Conservation (phyloP, 371 early-diverging fungal species). For the Mucor lusitanicus region DNA sequence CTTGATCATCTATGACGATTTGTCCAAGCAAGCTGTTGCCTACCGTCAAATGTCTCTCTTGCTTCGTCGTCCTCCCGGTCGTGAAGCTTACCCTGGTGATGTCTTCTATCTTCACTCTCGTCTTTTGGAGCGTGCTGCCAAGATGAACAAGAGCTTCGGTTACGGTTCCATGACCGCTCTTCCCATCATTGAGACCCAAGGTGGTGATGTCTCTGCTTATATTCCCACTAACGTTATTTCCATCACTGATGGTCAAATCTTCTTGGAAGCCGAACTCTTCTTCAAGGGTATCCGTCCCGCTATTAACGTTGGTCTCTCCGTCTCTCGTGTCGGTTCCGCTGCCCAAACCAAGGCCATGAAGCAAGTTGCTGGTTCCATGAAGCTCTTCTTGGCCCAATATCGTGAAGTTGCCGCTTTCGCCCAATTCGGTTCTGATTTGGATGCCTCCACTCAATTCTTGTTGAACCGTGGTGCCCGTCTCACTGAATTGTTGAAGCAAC, state of each 20-base stretch:
- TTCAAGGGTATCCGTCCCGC: slow-evolving; percentile 98
- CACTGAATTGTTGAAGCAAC: slow-evolving; percentile 95
- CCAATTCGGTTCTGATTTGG: slow-evolving; percentile 97
- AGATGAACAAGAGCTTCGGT: slow-evolving; percentile 93
- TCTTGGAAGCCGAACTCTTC: slow-evolving; percentile 98
- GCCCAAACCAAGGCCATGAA: slow-evolving; percentile 99
- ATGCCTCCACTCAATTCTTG: slow-evolving; percentile 97
- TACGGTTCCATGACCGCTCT: slow-evolving; percentile 95
- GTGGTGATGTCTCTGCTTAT: slow-evolving; percentile 98
- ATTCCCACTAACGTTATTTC: slow-evolving; percentile 99
- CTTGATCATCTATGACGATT: slow-evolving; percentile 95
- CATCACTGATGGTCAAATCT: slow-evolving; percentile 91
- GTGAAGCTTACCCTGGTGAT: slow-evolving; percentile 98
- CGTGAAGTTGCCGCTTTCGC: slow-evolving; percentile 98
- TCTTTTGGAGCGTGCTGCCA: slow-evolving; percentile 96
- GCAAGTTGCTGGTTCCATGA: slow-evolving; percentile 97
- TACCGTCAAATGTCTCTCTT: slow-evolving; percentile 98
- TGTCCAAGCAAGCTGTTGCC: slow-evolving; percentile 97
- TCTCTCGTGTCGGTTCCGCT: slow-evolving; percentile 97
- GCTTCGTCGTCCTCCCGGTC: slow-evolving; percentile 97
- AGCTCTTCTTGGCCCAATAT: slow-evolving; percentile 97
- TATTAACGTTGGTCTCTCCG: slow-evolving; percentile 98
- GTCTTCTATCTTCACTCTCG: slow-evolving; percentile 98
- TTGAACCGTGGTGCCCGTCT: slow-evolving; percentile 98
- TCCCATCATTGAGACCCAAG: slow-evolving; percentile 97